A percentile compares a stretch with the other conserved stretches of the same genome.
These are phyloP conservation scores for Suillus sp. DNA, from an alignment of 768 basidiomycete genomes.

Conservation along the genomic window DNA sequence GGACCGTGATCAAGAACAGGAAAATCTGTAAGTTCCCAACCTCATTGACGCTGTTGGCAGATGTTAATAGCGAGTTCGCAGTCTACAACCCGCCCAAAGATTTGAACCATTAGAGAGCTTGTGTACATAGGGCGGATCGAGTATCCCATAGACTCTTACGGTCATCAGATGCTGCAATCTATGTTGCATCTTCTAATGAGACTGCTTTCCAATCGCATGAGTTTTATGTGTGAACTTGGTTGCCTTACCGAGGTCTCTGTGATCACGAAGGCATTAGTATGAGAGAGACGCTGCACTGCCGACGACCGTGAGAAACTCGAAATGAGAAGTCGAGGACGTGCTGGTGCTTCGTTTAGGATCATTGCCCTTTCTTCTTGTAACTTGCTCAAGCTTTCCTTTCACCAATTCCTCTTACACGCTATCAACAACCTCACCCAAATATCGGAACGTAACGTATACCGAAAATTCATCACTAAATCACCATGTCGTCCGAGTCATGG, in stretches of 20 bases:
- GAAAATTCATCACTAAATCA: neutral
- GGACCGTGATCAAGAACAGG: conserved; percentile 88
- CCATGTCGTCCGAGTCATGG: conserved; percentile 80
- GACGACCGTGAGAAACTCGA: conserved; percentile 26
- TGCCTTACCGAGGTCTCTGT: neutral
- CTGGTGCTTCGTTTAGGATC: neutral
- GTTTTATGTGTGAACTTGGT: neutral
- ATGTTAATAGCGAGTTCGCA: conserved; percentile 19
- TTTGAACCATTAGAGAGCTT: conserved; percentile 33
- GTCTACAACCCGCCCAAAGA: conserved; percentile 44
- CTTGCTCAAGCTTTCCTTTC: conserved; percentile 7
- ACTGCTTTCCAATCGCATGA: conserved; percentile 13
- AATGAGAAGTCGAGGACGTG: neutral
- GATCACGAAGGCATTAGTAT: neutral
- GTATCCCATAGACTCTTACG: conserved; percentile 29
- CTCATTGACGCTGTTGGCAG: conserved; percentile 4
- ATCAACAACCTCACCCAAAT: neutral
- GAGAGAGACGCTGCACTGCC: neutral
- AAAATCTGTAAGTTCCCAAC: conserved; percentile 70
- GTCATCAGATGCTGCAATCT: conserved; percentile 24
- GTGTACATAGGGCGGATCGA: conserved; percentile 11
- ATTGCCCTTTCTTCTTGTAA: neutral
- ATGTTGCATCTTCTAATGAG: conserved; percentile 28
- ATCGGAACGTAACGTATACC: neutral
- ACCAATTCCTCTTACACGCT: conserved; percentile 11